Evolutionary conservation across 1,284 basidiomycete genomes (phyloP).

Genomic region (Fomitopsis palustris): DNA sequence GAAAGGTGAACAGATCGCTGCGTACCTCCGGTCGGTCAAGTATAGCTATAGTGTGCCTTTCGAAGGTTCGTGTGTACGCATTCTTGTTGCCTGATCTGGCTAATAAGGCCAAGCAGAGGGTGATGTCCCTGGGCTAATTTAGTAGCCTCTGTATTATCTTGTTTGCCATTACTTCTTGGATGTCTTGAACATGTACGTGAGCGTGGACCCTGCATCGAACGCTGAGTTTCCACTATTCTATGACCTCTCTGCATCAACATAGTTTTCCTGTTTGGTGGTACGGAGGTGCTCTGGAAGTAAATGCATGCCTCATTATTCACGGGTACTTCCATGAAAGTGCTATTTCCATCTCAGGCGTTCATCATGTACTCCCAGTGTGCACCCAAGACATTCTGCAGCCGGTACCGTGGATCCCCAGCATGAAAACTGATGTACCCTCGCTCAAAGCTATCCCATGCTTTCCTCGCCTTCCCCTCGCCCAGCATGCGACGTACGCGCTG

Average conservation of each 20-base stretch:
- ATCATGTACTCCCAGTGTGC: conserved; percentile 4
- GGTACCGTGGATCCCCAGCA: conserved; percentile 6
- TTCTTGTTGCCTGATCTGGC: too few relatives aligned
- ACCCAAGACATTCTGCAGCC: conserved; percentile 5
- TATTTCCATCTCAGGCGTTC: too few relatives aligned
- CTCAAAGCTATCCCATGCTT: conserved; percentile 15
- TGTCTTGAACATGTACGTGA: too few relatives aligned
- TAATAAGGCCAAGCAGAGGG: background rate
- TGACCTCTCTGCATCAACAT: too few relatives aligned
- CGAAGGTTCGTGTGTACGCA: background rate
- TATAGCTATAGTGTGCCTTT: background rate
- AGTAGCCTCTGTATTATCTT: too few relatives aligned
- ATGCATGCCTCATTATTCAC: too few relatives aligned
- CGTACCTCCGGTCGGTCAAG: background rate
- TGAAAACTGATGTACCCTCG: conserved; percentile 12
- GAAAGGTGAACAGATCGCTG: background rate
- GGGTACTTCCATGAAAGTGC: too few relatives aligned
- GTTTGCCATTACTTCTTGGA: too few relatives aligned
- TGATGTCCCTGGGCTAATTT: background rate
- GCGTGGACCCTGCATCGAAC: too few relatives aligned
- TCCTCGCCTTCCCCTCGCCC: conserved; percentile 8
- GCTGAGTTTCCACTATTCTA: too few relatives aligned
- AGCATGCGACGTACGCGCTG: conserved; percentile 11
- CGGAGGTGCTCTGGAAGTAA: too few relatives aligned
- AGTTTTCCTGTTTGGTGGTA: too few relatives aligned